A percentile compares a stretch with the other conserved stretches of the same genome.
Conservation (phyloP, 2,329 filamentous ascomycete genomes). For the Cryphonectria nitschkei region DNA sequence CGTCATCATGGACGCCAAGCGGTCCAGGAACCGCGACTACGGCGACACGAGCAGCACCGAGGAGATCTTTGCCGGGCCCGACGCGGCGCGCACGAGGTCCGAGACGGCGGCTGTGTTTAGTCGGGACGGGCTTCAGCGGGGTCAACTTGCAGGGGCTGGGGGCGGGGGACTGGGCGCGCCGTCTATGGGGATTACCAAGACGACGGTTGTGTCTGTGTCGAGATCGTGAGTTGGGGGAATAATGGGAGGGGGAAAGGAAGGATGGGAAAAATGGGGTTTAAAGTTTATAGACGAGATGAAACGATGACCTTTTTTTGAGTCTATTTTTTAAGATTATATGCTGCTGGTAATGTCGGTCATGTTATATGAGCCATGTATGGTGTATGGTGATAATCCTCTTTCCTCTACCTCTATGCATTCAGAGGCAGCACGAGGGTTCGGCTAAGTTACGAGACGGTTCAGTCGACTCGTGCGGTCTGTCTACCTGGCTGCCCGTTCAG, state of each 20-base stretch:
- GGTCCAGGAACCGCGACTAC: not conserved
- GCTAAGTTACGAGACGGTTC: too few species aligned
- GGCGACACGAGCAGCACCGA: constrained; percentile 4
- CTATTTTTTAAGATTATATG: not conserved
- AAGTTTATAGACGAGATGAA: not conserved
- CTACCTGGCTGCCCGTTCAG: too few species aligned
- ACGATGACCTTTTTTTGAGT: not conserved
- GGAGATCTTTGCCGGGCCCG: constrained; percentile 4
- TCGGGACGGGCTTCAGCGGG: not conserved
- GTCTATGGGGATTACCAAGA: not conserved
- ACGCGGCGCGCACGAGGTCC: not conserved
- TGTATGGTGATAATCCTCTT: not conserved
- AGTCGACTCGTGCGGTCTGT: too few species aligned
- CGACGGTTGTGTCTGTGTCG: not conserved
- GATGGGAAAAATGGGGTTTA: not conserved
- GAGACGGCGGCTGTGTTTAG: not conserved
- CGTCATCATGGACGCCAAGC: not conserved
- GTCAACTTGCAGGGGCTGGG: not conserved
- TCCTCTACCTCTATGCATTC: too few species aligned
- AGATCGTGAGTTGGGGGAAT: not conserved
- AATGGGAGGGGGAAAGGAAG: not conserved
- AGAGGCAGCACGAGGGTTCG: too few species aligned
- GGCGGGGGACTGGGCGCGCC: not conserved
- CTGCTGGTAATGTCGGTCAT: not conserved
- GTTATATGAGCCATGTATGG: not conserved